Percentiles rank a stretch among this genome's conserved stretches.
Evolutionary conservation across 176 grass and related monocot species (phyloP).

Genomic region (Lolium rigidum): DNA sequence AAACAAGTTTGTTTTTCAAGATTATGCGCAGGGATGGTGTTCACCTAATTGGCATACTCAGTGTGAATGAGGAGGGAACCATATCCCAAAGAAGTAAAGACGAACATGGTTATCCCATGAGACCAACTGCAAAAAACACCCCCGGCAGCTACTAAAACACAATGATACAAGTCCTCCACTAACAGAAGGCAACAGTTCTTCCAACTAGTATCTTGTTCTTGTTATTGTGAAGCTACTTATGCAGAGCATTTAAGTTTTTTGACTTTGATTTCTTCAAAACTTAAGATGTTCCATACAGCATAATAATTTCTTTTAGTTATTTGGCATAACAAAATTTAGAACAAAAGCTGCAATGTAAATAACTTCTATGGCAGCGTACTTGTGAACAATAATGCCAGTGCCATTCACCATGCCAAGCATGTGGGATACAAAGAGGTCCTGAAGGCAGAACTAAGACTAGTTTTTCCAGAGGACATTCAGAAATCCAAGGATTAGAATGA

Average conservation of each 20-base stretch:
- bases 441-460: slow-evolving; percentile 19
- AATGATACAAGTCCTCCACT: neutral
- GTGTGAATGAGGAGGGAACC: neutral
- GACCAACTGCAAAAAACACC: neutral
- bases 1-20: slow-evolving; percentile 28
- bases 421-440: slow-evolving; percentile 4
- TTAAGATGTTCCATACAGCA: neutral
- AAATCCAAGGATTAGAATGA: neutral
- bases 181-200: slow-evolving; percentile 16
- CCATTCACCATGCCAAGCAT: slow-evolving; percentile 27
- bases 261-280: neutral
- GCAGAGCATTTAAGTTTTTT: neutral
- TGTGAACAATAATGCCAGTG: neutral
- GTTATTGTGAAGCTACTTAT: slow-evolving; percentile 14
- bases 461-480: neutral
- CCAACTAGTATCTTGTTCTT: slow-evolving; percentile 19
- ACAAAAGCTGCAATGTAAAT: neutral
- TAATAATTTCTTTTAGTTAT: neutral
- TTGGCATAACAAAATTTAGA: slow-evolving; percentile 22
- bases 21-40: neutral
- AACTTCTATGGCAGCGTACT: slow-evolving; percentile 32
- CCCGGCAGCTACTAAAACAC: neutral
- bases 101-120: neutral
- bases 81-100: slow-evolving; percentile 10
- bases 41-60: slow-evolving; percentile 3